phyloP scores from a whole-genome alignment of 1,284 basidiomycete genomes.

The Ceratorhiza oryzae-sativae region DNA sequence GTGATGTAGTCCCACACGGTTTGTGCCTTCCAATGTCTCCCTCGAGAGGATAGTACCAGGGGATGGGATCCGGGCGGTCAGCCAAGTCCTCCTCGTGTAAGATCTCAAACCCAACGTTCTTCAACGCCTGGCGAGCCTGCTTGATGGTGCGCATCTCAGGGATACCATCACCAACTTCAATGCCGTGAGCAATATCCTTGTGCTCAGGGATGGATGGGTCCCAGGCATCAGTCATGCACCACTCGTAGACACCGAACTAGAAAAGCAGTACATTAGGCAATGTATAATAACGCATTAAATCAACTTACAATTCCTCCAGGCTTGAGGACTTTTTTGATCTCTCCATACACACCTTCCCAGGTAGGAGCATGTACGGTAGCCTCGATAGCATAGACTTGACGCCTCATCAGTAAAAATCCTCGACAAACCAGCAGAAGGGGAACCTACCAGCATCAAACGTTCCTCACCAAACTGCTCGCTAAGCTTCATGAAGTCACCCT shows the following conservation, averaged over 20 bases:
- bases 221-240: constrained; percentile 98
- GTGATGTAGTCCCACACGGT: constrained; percentile 91
- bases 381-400: constrained; percentile 92
- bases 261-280: neutral
- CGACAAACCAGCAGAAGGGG: neutral
- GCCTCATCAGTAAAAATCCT: constrained; percentile 20
- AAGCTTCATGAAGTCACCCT: constrained; percentile 98
- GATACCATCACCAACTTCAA: constrained; percentile 95
- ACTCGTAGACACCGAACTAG: constrained; percentile 97
- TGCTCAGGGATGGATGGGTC: constrained; percentile 87
- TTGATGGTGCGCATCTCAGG: constrained; percentile 92
- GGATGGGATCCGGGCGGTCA: constrained; percentile 78
- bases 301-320: constrained; percentile 89
- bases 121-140: constrained; percentile 78
- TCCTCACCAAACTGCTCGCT: constrained; percentile 89
- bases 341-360: constrained; percentile 94
- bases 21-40: constrained; percentile 93
- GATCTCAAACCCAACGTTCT: constrained; percentile 87
- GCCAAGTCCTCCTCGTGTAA: constrained; percentile 95
- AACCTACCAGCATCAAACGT: constrained; percentile 89
- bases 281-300: neutral
- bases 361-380: constrained; percentile 96
- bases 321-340: constrained; percentile 95
- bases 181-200: constrained; percentile 89
- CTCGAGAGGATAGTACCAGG: constrained; percentile 98